Evolutionary conservation across 169 alveolate species (phyloP).

Genomic region (Cryptosporidium meleagridis): DNA sequence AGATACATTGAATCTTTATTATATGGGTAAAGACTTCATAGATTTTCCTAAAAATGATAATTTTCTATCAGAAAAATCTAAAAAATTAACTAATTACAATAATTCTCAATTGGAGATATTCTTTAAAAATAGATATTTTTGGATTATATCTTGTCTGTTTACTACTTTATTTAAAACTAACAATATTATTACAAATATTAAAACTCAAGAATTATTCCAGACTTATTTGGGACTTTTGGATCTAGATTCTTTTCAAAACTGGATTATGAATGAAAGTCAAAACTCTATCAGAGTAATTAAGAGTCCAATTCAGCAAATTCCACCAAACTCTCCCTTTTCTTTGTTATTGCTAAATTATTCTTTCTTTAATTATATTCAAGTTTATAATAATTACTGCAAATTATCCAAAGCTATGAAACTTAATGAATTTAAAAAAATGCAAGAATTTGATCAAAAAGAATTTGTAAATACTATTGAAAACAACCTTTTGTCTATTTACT

Average conservation of each 20-base stretch:
- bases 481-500: neutral
- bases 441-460: neutral
- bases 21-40: slow-evolving; percentile 34
- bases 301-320: slow-evolving; percentile 4
- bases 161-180: neutral
- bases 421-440: neutral
- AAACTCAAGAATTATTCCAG: neutral
- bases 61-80: neutral
- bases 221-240: neutral
- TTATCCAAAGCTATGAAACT: neutral
- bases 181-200: neutral
- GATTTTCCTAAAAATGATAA: neutral
- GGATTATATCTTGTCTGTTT: neutral
- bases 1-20: neutral
- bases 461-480: neutral
- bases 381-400: neutral
- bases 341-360: slow-evolving; percentile 6
- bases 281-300: neutral
- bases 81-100: neutral
- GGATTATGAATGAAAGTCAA: slow-evolving; percentile 8
- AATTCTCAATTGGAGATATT: neutral
- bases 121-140: slow-evolving; percentile 7
- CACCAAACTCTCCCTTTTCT: slow-evolving; percentile 41
- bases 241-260: neutral
- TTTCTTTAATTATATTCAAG: neutral